Evolutionary conservation across 805 yeast genomes (phyloP).

Genomic region (Diddensiella caesifluorescens): DNA sequence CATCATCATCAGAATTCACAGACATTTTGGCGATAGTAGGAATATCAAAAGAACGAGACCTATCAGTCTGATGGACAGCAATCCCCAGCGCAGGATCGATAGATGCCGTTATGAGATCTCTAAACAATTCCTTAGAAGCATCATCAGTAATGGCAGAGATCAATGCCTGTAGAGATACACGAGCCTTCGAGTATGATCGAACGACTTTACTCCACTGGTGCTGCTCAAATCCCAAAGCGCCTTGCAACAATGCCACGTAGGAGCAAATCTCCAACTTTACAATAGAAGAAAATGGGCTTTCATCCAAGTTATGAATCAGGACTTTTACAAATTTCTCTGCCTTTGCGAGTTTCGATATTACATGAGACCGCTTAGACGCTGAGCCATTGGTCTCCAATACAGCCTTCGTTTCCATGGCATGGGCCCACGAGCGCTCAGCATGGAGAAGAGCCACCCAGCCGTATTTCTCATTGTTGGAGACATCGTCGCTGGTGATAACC

Average conservation of each 20-base stretch:
- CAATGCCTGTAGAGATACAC: slow-evolving; percentile 55
- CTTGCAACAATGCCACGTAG: slow-evolving; percentile 45
- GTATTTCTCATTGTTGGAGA: slow-evolving; percentile 44
- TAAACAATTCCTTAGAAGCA: slow-evolving; percentile 34
- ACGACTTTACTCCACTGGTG: slow-evolving; percentile 54
- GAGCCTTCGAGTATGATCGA: slow-evolving; percentile 51
- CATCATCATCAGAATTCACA: slow-evolving; percentile 34
- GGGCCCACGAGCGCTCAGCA: slow-evolving; percentile 74
- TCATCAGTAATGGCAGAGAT: slow-evolving; percentile 26
- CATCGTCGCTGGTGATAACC: slow-evolving; percentile 44
- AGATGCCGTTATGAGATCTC: slow-evolving; percentile 50
- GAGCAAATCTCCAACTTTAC: slow-evolving; percentile 23
- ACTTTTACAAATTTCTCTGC: slow-evolving; percentile 44
- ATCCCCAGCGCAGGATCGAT: slow-evolving; percentile 64
- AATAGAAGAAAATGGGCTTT: slow-evolving; percentile 16
- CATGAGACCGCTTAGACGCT: slow-evolving; percentile 43
- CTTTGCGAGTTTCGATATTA: slow-evolving; percentile 63
- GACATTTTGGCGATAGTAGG: slow-evolving; percentile 44
- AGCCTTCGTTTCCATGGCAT: slow-evolving; percentile 58
- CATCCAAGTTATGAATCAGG: slow-evolving; percentile 28
- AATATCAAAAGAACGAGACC: slow-evolving; percentile 41
- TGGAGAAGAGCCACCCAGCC: slow-evolving; percentile 57
- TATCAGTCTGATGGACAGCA: slow-evolving; percentile 42
- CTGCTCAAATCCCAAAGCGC: slow-evolving; percentile 45
- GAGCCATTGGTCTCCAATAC: slow-evolving; percentile 50